Evolutionary conservation across 108 stramenopile species (phyloP).

Genomic region (Cyclostephanos invisitatus): DNA sequence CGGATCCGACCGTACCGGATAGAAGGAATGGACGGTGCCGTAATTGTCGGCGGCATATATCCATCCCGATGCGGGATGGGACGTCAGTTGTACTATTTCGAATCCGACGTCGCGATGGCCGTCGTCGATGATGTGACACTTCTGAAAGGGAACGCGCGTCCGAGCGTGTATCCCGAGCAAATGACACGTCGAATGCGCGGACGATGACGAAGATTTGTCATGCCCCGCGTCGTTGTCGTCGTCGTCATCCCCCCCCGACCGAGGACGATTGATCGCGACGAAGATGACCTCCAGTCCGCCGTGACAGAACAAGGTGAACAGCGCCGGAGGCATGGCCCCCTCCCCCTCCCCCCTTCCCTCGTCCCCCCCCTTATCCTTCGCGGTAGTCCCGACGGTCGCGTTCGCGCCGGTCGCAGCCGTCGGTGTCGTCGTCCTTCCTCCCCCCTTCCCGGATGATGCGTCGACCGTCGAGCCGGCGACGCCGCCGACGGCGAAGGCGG

Average conservation of each 20-base stretch:
- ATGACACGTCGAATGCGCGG: conserved; percentile 6
- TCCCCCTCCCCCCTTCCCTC: conserved; percentile 6
- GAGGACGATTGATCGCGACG: conserved; percentile 28
- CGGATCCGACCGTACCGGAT: conserved; percentile 34
- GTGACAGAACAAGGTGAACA: conserved; percentile 46
- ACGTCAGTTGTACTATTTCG: conserved; percentile 39
- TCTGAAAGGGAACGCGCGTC: conserved; percentile 68
- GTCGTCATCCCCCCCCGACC: conserved; percentile 3
- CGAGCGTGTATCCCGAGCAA: conserved; percentile 62
- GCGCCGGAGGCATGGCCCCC: conserved; percentile 8
- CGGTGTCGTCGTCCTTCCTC: neutral
- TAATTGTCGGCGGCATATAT: conserved; percentile 32
- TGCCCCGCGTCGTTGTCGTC: too few relatives aligned
- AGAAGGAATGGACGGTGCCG: conserved; percentile 45
- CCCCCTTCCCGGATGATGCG: too few relatives aligned
- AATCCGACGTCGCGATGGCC: conserved; percentile 31
- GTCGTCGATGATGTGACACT: conserved; percentile 24
- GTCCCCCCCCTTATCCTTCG: too few relatives aligned
- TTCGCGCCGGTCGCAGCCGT: neutral
- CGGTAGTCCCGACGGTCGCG: neutral
- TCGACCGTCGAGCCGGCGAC: too few relatives aligned
- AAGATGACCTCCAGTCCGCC: conserved; percentile 73
- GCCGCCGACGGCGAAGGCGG: conserved; percentile 18
- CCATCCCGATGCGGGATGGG: conserved; percentile 44
- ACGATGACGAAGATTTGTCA: neutral